Percentiles rank a stretch among this genome's conserved stretches.
Conservation (phyloP, 495 filamentous ascomycete species). For the Hypoxylon subgilvum region DNA sequence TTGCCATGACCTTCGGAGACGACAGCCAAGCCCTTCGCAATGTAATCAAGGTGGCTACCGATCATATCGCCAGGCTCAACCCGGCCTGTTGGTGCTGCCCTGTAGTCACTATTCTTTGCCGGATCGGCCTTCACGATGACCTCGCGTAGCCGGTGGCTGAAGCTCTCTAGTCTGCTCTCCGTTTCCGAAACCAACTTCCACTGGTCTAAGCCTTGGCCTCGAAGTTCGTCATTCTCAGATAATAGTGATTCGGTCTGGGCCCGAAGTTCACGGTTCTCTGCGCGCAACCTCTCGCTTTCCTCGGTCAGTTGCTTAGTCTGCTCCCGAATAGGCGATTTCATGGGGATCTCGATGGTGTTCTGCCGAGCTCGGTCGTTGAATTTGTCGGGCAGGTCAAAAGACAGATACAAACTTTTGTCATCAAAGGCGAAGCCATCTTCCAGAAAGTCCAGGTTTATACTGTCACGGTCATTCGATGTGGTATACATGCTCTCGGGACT, state of each 20-base stretch:
- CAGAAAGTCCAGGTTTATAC: constrained; percentile 53
- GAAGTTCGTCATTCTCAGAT: constrained; percentile 41
- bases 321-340: constrained; percentile 53
- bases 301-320: constrained; percentile 51
- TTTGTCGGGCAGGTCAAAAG: constrained; percentile 69
- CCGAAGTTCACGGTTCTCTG: constrained; percentile 47
- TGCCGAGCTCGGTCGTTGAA: constrained; percentile 41
- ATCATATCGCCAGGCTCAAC: constrained; percentile 53
- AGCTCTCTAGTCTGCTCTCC: constrained; percentile 70
- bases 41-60: constrained; percentile 48
- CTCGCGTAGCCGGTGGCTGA: constrained; percentile 72
- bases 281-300: constrained; percentile 48
- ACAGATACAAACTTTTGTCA: constrained; percentile 77
- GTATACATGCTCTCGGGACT: constrained; percentile 72
- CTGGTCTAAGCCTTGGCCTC: constrained; percentile 40
- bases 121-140: constrained; percentile 68
- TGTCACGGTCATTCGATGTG: constrained; percentile 61
- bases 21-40: constrained; percentile 45
- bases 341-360: constrained; percentile 51
- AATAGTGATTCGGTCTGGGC: constrained; percentile 46
- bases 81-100: constrained; percentile 42
- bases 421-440: constrained; percentile 69
- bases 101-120: constrained; percentile 45
- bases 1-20: constrained; percentile 41
- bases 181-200: constrained; percentile 60